Evolutionary conservation across 139 green algal genomes (phyloP).

Genomic region (Dunaliella sp.): DNA sequence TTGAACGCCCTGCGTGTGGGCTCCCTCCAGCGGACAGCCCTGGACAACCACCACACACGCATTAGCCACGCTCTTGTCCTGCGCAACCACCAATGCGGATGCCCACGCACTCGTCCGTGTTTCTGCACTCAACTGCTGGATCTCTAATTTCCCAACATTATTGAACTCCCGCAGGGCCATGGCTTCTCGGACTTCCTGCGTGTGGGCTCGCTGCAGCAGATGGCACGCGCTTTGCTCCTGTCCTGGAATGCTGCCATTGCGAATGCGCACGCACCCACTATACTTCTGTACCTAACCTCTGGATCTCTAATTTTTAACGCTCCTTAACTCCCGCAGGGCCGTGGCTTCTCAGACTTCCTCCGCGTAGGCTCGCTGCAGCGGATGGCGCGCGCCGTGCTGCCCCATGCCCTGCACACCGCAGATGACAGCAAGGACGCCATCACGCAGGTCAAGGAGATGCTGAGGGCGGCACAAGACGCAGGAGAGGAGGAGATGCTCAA

Average conservation of each 20-base stretch:
- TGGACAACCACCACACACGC: too few species aligned
- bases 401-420: conserved; percentile 62
- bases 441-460: conserved; percentile 32
- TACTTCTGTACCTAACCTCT: too few species aligned
- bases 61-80: too few species aligned
- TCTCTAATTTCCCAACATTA: too few species aligned
- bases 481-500: conserved; percentile 15
- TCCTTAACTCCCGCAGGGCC: conserved; percentile 25
- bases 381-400: conserved; percentile 68
- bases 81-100: too few species aligned
- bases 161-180: conserved; percentile 41
- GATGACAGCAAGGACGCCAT: conserved; percentile 32
- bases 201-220: conserved; percentile 69
- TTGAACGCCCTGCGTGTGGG: too few species aligned
- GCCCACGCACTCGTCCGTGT: too few species aligned
- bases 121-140: too few species aligned
- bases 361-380: conserved; percentile 68
- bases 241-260: too few species aligned
- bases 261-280: too few species aligned
- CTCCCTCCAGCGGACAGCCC: too few species aligned
- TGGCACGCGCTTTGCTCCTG: conserved; percentile 62
- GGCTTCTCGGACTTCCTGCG: conserved; percentile 74
- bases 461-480: neutral
- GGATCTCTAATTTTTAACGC: neutral
- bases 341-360: conserved; percentile 70